Evolutionary conservation across 345 rosid genomes (phyloP), one percentile per base, ranked within the genome.

Genomic region (Dipteronia sinensis): DNA sequence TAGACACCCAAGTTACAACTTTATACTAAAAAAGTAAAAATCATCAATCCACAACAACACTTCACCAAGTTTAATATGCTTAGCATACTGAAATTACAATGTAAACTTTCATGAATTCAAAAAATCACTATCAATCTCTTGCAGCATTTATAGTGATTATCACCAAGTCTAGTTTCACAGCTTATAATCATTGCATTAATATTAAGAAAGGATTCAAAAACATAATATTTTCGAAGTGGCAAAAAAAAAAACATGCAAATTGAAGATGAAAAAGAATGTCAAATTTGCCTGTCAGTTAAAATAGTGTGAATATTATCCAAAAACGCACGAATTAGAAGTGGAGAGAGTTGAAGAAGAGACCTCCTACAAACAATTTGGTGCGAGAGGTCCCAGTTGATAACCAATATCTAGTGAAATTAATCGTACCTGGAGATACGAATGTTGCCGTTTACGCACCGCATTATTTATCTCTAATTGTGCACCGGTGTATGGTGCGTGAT

Each of bases 341-440:
- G 53, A n/a, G 13, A 17, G 62, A 42, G 22, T 17, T 8, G 4
- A 47, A 42, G 67, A 44, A 7, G 65, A 70, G 11, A 93, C 92
- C 94, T 86, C 91, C 94, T 0, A 93, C 78, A 25, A 93, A 93
- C 82, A 90, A 81, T 65, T 87, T 87, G 29, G 87, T 73, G 63
- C 76, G 68, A 71, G 83, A 73, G 17, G 65, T 59, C n/a, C 87
- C 83, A 76, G 40, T 29, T 66, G 64, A 34, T 12, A 83, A 8
- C 49, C 74, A 55, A 56, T n/a, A 9, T 46, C 81, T 72, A 8
- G 53, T 22, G 12, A 69, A 56, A 23, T 79, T 75, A 9, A 10
- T 0, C 10, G 64, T 2, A 19, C n/a, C 22, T 23, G 9, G 62
- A 55, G 8, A 58, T 8, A 65, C 71, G 74, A 72, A 74, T 70